Conservation (phyloP, 768 basidiomycete genomes). For the Leccinellum albellum region DNA sequence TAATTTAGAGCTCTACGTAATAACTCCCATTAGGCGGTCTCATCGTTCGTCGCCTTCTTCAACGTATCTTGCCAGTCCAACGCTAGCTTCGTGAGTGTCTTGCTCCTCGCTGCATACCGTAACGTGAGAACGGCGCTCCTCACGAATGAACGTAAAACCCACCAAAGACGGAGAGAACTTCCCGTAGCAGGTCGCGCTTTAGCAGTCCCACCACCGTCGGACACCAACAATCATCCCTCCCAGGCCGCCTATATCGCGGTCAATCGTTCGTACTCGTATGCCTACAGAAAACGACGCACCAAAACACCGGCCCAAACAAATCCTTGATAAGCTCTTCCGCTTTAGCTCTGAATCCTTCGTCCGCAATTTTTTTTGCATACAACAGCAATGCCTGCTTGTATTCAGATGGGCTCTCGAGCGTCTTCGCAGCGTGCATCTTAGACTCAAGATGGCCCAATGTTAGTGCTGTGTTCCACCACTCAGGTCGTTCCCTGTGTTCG, state of each 20-base stretch:
- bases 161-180: constrained; percentile 80
- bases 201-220: constrained; percentile 64
- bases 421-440: constrained; percentile 65
- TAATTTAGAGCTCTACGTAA: not conserved
- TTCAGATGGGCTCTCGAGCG: constrained; percentile 80
- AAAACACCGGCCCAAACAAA: constrained; percentile 85
- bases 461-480: constrained; percentile 81
- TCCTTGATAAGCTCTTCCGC: constrained; percentile 91
- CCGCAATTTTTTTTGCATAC: constrained; percentile 83
- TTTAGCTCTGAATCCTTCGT: constrained; percentile 84
- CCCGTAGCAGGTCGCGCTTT: constrained; percentile 81
- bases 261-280: not conserved
- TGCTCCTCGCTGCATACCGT: constrained; percentile 56
- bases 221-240: constrained; percentile 60
- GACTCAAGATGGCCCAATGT: constrained; percentile 89
- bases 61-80: constrained; percentile 80
- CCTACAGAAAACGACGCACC: constrained; percentile 47
- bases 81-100: constrained; percentile 70
- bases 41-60: constrained; percentile 58
- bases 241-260: constrained; percentile 52
- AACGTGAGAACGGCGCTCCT: constrained; percentile 4
- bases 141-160: constrained; percentile 23
- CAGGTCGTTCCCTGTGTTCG: constrained; percentile 50
- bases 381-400: constrained; percentile 71
- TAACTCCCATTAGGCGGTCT: constrained; percentile 19